Conservation (phyloP, 2,329 filamentous ascomycete species). For the Paraconiothyrium brasiliense region DNA sequence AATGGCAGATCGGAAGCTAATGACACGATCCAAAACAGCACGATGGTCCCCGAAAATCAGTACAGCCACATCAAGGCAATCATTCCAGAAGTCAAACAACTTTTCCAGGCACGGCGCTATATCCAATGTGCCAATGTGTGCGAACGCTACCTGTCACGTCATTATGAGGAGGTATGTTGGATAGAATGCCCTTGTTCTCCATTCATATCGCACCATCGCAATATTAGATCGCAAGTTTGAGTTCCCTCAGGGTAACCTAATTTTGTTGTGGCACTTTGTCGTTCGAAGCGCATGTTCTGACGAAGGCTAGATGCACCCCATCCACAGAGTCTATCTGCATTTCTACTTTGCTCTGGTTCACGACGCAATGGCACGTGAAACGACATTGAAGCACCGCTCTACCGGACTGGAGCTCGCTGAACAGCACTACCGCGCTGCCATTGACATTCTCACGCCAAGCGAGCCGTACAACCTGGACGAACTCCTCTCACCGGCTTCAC, state of each 20-base stretch:
- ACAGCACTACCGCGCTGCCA: constrained; percentile 45
- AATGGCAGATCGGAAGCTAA: not conserved
- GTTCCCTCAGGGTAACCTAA: not conserved
- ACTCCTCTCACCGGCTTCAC: constrained; percentile 31
- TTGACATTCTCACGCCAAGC: constrained; percentile 30
- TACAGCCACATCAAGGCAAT: constrained; percentile 35
- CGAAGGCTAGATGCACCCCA: constrained; percentile 40
- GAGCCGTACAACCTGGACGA: constrained; percentile 26
- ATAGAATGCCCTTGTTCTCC: not conserved
- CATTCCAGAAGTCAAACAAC: constrained; percentile 40
- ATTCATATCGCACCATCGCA: not conserved
- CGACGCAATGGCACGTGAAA: constrained; percentile 48
- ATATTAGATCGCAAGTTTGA: not conserved
- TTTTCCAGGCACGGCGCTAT: constrained; percentile 47
- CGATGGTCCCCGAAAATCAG: constrained; percentile 26
- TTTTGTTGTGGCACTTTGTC: not conserved
- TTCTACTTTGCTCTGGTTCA: constrained; percentile 51
- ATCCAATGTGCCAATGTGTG: constrained; percentile 45
- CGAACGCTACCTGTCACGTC: constrained; percentile 36
- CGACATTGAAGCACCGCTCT: constrained; percentile 41
- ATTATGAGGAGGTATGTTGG: constrained; percentile 31
- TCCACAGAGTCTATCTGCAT: constrained; percentile 46
- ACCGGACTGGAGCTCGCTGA: constrained; percentile 46
- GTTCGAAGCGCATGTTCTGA: not conserved
- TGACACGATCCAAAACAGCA: constrained; percentile 4